Conservation (phyloP, 202 grass and related monocot genomes). For the Schoenoplectus triqueter region DNA sequence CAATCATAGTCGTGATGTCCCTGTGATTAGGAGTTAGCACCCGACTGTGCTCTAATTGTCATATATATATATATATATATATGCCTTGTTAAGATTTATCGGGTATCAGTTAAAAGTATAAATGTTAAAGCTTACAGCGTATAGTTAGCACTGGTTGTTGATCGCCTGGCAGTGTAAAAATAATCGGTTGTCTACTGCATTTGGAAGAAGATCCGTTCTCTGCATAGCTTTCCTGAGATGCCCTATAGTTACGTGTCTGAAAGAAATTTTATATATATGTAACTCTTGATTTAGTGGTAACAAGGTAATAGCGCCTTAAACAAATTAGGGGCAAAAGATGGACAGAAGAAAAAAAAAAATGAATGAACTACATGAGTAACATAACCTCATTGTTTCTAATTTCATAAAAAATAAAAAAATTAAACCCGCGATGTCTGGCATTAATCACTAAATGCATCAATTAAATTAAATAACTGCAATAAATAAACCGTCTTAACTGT, state of each 20-base stretch:
- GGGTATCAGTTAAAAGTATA: not conserved
- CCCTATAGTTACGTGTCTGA: slow-evolving; percentile 36
- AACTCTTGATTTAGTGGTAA: not conserved
- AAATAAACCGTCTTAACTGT: not conserved
- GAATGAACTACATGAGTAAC: not conserved
- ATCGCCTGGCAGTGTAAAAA: slow-evolving; percentile 59
- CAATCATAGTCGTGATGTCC: too few species aligned
- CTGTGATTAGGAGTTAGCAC: too few species aligned
- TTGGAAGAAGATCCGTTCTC: slow-evolving; percentile 72
- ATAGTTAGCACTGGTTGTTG: slow-evolving; percentile 54
- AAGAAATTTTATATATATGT: not conserved
- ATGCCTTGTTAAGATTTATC: not conserved
- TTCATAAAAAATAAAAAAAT: too few species aligned
- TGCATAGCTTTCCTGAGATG: slow-evolving; percentile 40
- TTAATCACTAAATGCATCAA: too few species aligned
- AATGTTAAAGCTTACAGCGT: slow-evolving; percentile 55
- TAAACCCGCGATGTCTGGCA: too few species aligned
- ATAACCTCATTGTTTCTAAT: too few species aligned
- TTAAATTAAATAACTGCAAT: not conserved
- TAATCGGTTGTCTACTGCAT: slow-evolving; percentile 50
- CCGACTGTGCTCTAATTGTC: too few species aligned
- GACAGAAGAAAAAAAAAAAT: not conserved
- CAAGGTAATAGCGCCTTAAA: not conserved
- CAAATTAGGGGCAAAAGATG: not conserved
- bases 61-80: not conserved